phyloP scores from a whole-genome alignment of 129 eudicot species.

The Lactuca sativa region DNA sequence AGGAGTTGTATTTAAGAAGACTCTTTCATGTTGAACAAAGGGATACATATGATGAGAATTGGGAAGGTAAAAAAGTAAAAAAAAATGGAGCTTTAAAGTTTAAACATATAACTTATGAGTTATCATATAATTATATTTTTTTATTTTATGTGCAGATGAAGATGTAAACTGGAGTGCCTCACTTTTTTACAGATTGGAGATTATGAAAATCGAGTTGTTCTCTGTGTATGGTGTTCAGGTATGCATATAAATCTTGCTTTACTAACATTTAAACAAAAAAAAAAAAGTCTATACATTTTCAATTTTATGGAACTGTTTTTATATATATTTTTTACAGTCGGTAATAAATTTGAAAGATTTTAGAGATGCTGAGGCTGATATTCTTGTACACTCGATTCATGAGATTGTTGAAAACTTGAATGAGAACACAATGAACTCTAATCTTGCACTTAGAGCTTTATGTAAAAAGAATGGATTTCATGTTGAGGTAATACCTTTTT shows the following conservation, averaged over 20 bases:
- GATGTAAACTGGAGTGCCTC: constrained; percentile 43
- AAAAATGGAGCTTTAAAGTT: neutral
- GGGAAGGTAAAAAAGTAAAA: constrained; percentile 41
- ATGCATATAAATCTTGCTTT: constrained; percentile 31
- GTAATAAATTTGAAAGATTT: constrained; percentile 56
- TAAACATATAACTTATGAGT: neutral
- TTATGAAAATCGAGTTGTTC: constrained; percentile 61
- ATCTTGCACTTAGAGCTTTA: constrained; percentile 62
- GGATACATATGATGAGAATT: constrained; percentile 45
- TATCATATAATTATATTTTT: neutral
- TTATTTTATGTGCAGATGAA: constrained; percentile 45
- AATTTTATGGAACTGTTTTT: neutral
- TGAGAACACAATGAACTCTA: constrained; percentile 39
- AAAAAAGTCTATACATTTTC: neutral
- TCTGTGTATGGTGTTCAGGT: constrained; percentile 80
- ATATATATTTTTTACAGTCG: constrained; percentile 42
- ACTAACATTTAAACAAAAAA: neutral
- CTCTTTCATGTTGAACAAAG: constrained; percentile 54
- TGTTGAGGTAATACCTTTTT: constrained; percentile 50
- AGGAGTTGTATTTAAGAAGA: constrained; percentile 53
- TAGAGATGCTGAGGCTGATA: constrained; percentile 73
- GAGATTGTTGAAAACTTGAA: constrained; percentile 50
- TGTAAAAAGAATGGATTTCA: constrained; percentile 73
- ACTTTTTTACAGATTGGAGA: constrained; percentile 63
- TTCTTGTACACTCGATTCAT: constrained; percentile 62